Evolutionary conservation across 192 early-diverging fungal genomes (phyloP).

Genomic region (Linderina pennispora): DNA sequence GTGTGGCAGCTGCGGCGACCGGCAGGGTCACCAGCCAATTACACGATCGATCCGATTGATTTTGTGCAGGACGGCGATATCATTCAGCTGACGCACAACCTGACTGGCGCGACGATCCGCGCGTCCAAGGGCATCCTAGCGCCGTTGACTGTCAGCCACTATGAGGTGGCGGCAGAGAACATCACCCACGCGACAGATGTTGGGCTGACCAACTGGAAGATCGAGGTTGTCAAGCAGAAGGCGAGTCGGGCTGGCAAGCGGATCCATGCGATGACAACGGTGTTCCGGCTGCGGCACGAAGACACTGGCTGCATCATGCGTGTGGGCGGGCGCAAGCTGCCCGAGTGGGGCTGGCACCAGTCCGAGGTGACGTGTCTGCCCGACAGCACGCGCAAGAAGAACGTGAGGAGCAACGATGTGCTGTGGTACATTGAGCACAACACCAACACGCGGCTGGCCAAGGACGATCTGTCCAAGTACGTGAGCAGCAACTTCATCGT

Average conservation of each 20-base stretch:
- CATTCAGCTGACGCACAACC: constrained; percentile 67
- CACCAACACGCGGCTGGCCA: constrained; percentile 28
- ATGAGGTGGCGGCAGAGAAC: constrained; percentile 53
- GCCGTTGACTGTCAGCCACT: constrained; percentile 62
- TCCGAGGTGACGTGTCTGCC: constrained; percentile 92
- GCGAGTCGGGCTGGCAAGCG: constrained; percentile 46
- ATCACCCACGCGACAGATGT: constrained; percentile 64
- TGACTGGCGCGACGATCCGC: constrained; percentile 52
- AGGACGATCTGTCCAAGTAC: constrained; percentile 28
- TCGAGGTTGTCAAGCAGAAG: constrained; percentile 49
- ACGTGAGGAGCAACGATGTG: constrained; percentile 43
- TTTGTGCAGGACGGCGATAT: constrained; percentile 71
- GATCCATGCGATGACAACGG: constrained; percentile 52
- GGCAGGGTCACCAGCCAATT: constrained; percentile 19
- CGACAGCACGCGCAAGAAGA: constrained; percentile 67
- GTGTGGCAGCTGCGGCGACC: constrained; percentile 53
- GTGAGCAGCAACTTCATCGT: constrained; percentile 29
- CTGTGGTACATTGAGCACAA: constrained; percentile 51
- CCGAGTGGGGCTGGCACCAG: constrained; percentile 85
- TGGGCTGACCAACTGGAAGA: constrained; percentile 58
- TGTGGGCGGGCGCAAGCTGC: constrained; percentile 61
- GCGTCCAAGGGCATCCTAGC: constrained; percentile 57
- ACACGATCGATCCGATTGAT: constrained; percentile 41
- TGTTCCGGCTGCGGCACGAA: constrained; percentile 70
- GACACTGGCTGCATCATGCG: constrained; percentile 74